Evolutionary conservation across 2,329 filamentous ascomycete species (phyloP), one percentile per base, ranked within the genome.

Genomic region (Anisogramma anomala): DNA sequence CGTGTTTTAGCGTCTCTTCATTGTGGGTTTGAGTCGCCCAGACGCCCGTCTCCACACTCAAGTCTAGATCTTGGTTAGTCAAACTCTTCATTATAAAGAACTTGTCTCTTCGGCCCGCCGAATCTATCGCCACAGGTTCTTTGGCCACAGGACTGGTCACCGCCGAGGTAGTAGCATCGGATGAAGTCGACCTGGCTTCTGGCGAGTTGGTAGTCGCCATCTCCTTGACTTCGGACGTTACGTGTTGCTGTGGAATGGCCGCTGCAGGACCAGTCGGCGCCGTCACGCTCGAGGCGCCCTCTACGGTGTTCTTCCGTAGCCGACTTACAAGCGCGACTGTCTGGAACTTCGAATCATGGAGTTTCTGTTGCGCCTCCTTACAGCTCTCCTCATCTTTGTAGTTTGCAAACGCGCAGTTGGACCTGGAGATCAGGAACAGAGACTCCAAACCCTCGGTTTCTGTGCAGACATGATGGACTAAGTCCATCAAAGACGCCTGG

Each of bases 21-120:
- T 96, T 96, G 56, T 96, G 89, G 6, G 83, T 79, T 55, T 96
- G 89, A 0, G 89, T 96, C 2, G 89, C 87, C 89, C 89, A 96
- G 1, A 89, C 80, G 0, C 84, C 83, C 38, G 84, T 95, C 36
- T 72, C 71, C n/a, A 91, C 80, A 57, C 89, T 95, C 7, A 85
- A 65, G 46, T 95, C 87, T 19, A 96, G 67, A 57, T 96, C 89
- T 55, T 94, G 86, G 7, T 89, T 68, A 0, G 89, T 95, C 41
- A 96, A 64, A 56, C 88, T 95, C 62, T 96, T 96, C 33, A 96
- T 71, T 43, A 96, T 79, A 53, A 95, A 96, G 57, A 85, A 95
- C 50, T 81, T 82, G 50, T 91, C 86, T 43, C 74, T 74, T 14
- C 62, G 62, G 8, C 39, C 32, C 25, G 33, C 36, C n/a, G 43